Percentiles rank a stretch among this genome's conserved stretches.
phyloP scores from a whole-genome alignment of 495 filamentous ascomycete species.

The Penicillium subrubescens region DNA sequence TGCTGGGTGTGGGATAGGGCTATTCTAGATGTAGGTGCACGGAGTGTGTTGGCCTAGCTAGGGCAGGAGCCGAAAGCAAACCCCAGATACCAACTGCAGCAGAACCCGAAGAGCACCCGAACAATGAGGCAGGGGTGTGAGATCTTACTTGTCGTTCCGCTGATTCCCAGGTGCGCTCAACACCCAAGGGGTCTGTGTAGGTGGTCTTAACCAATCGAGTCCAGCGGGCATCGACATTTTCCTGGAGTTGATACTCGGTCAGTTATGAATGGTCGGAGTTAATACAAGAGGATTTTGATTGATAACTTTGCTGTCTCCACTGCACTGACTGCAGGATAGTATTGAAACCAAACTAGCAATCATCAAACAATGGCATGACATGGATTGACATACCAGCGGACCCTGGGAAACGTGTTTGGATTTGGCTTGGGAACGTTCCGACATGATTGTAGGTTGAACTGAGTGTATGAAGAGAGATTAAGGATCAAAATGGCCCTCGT shows the following conservation, averaged over 20 bases:
- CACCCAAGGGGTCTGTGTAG: conserved; percentile 70
- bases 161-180: conserved; percentile 77
- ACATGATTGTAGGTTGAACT: conserved; percentile 15
- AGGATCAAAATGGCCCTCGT: neutral
- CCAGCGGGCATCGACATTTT: conserved; percentile 69
- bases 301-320: neutral
- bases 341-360: neutral
- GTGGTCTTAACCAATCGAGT: conserved; percentile 69
- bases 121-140: conserved; percentile 5
- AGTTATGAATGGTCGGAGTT: conserved; percentile 2
- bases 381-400: conserved; percentile 43
- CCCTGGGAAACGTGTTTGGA: conserved; percentile 53
- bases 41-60: no score
- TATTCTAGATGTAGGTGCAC: neutral
- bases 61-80: neutral
- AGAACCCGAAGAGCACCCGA: neutral
- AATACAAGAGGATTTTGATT: neutral
- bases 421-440: conserved; percentile 25
- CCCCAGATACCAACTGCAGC: conserved; percentile 6
- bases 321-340: neutral
- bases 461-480: neutral
- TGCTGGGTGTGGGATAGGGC: neutral
- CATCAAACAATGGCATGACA: neutral
- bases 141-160: conserved; percentile 64
- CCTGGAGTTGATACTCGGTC: conserved; percentile 30